phyloP scores from a whole-genome alignment of 225 moss, liverwort and hornwort species.

The Physcomitrium patens region DNA sequence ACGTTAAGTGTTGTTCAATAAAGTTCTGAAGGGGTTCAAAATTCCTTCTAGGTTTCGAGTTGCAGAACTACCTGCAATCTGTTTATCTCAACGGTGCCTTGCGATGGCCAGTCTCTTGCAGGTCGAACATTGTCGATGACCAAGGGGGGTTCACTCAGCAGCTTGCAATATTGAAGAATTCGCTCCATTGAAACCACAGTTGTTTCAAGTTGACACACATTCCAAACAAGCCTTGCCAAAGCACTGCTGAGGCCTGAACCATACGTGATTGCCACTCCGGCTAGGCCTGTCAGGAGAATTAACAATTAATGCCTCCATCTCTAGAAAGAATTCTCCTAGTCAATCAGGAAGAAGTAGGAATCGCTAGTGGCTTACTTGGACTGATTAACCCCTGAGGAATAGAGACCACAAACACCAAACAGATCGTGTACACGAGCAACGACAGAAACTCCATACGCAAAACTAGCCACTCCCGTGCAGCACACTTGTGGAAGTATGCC shows the following conservation, averaged over 20 bases:
- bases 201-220: constrained; percentile 23
- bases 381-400: constrained; percentile 42
- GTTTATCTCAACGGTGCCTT: constrained; percentile 39
- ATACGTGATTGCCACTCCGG: constrained; percentile 80
- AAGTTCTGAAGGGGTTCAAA: not conserved
- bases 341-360: not conserved
- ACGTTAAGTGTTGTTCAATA: not conserved
- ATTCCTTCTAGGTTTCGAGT: not conserved
- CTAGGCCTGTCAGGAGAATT: constrained; percentile 52
- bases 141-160: constrained; percentile 38
- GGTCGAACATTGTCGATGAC: constrained; percentile 33
- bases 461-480: constrained; percentile 69
- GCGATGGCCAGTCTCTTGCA: constrained; percentile 38
- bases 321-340: not conserved
- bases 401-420: constrained; percentile 45
- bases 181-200: constrained; percentile 44
- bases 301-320: not conserved
- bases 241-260: constrained; percentile 54
- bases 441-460: constrained; percentile 73
- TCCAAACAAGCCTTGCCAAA: constrained; percentile 48
- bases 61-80: constrained; percentile 27
- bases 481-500: constrained; percentile 44
- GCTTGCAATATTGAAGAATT: constrained; percentile 42
- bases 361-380: constrained; percentile 47
- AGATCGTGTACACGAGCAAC: constrained; percentile 45